Evolutionary conservation across 805 yeast species (phyloP).

Genomic region (Lachancea cidri): DNA sequence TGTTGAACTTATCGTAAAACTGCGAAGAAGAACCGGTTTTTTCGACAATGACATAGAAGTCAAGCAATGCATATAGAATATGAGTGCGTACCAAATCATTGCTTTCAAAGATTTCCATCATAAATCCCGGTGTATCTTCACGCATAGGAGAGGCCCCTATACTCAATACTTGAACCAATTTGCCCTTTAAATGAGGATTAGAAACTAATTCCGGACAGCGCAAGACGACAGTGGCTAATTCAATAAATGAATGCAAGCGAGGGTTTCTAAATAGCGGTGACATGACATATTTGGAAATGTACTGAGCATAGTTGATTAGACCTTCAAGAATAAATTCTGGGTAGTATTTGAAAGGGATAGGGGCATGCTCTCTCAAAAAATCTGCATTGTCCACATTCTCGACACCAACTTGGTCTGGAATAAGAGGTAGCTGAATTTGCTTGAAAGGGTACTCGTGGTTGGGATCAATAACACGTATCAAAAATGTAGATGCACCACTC

Average conservation of each 20-base stretch:
- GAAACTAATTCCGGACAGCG: constrained; percentile 82
- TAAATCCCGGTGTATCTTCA: constrained; percentile 64
- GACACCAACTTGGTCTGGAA: constrained; percentile 54
- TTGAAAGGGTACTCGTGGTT: constrained; percentile 53
- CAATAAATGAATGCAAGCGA: constrained; percentile 55
- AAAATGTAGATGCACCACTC: constrained; percentile 68
- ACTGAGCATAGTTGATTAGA: constrained; percentile 63
- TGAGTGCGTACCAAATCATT: constrained; percentile 59
- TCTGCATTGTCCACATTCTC: constrained; percentile 75
- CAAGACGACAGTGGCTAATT: constrained; percentile 66
- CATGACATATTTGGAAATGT: constrained; percentile 49
- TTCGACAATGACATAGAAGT: constrained; percentile 90
- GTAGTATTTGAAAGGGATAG: constrained; percentile 69
- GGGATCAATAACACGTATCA: constrained; percentile 71
- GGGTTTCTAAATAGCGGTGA: constrained; percentile 53
- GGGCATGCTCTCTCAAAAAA: constrained; percentile 57
- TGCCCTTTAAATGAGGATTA: constrained; percentile 89
- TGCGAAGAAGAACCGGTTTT: constrained; percentile 94
- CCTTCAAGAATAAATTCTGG: constrained; percentile 90
- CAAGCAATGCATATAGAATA: constrained; percentile 75
- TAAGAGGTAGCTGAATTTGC: constrained; percentile 49
- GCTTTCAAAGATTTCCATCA: constrained; percentile 58
- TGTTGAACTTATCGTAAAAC: constrained; percentile 92
- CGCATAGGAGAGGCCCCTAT: constrained; percentile 59
- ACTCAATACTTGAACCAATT: constrained; percentile 73